Evolutionary conservation across 805 yeast genomes (phyloP).

Genomic region (Scheffersomyces stipitis): DNA sequence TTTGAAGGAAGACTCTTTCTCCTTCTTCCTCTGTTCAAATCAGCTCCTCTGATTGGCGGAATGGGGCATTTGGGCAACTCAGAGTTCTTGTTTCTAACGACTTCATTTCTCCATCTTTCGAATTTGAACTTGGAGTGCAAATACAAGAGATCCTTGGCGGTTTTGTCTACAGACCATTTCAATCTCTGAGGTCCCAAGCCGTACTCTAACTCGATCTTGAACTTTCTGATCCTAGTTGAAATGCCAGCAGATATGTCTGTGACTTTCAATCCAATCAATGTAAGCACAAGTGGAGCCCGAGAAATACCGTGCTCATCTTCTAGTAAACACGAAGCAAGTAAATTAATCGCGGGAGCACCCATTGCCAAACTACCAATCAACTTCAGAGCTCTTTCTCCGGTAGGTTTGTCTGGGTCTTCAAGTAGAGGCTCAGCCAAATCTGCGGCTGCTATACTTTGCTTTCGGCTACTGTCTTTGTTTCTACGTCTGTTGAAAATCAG

Average conservation of each 20-base stretch:
- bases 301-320: slow-evolving; percentile 74
- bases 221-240: slow-evolving; percentile 44
- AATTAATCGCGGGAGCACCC: slow-evolving; percentile 72
- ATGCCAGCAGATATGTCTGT: slow-evolving; percentile 46
- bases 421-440: slow-evolving; percentile 16
- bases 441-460: slow-evolving; percentile 12
- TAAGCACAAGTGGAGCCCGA: slow-evolving; percentile 79
- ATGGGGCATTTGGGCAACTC: slow-evolving; percentile 47
- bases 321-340: slow-evolving; percentile 71
- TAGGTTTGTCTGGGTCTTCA: slow-evolving; percentile 25
- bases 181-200: slow-evolving; percentile 81
- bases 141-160: slow-evolving; percentile 66
- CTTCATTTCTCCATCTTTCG: slow-evolving; percentile 35
- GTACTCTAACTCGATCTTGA: slow-evolving; percentile 77
- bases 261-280: slow-evolving; percentile 67
- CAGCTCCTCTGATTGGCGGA: slow-evolving; percentile 32
- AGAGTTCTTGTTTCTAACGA: slow-evolving; percentile 30
- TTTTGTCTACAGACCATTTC: slow-evolving; percentile 77
- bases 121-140: slow-evolving; percentile 70
- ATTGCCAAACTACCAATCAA: slow-evolving; percentile 48
- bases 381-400: slow-evolving; percentile 36
- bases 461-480: slow-evolving; percentile 21
- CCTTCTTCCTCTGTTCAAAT: slow-evolving; percentile 1
- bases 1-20: neutral
- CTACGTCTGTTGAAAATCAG: slow-evolving; percentile 23